These are phyloP conservation scores for Macrophomina phaseolina DNA, from an alignment of 2,329 filamentous ascomycete species.

Conservation along the genomic window DNA sequence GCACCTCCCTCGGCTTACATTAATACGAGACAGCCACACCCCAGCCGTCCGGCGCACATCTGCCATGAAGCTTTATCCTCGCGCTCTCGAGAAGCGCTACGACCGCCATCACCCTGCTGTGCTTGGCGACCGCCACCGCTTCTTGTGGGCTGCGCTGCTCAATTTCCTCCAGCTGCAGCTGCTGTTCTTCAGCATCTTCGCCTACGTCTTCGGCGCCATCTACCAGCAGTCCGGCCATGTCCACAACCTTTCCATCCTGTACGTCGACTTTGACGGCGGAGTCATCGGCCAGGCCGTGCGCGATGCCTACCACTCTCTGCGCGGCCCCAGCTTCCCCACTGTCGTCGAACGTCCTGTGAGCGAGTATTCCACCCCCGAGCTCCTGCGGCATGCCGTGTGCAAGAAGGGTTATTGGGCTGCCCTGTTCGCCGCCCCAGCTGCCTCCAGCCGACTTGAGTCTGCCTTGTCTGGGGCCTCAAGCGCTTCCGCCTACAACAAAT, in stretches of 20 bases:
- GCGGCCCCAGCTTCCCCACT: slow-evolving; percentile 34
- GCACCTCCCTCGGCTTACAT: too few species aligned
- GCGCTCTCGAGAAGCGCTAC: not conserved
- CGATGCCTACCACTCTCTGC: slow-evolving; percentile 34
- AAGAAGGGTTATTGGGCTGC: too few species aligned
- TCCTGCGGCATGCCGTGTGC: too few species aligned
- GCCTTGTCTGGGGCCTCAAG: too few species aligned
- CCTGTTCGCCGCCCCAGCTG: too few species aligned
- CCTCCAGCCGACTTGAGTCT: too few species aligned
- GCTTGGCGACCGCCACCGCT: not conserved
- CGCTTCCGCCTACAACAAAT: too few species aligned
- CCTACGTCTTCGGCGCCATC: slow-evolving; percentile 37
- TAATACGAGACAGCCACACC: too few species aligned
- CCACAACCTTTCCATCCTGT: slow-evolving; percentile 36
- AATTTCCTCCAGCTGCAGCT: slow-evolving; percentile 25
- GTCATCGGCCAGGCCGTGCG: slow-evolving; percentile 33
- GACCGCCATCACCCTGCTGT: not conserved
- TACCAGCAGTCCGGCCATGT: slow-evolving; percentile 31
- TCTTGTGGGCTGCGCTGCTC: not conserved
- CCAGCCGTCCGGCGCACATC: too few species aligned
- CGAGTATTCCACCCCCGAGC: slow-evolving; percentile 35
- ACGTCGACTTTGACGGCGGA: slow-evolving; percentile 40
- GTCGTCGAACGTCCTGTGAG: slow-evolving; percentile 33
- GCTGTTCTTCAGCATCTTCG: slow-evolving; percentile 35
- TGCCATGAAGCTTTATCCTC: not conserved